phyloP scores from a whole-genome alignment of 345 rosid genomes.

The Populus nigra region DNA sequence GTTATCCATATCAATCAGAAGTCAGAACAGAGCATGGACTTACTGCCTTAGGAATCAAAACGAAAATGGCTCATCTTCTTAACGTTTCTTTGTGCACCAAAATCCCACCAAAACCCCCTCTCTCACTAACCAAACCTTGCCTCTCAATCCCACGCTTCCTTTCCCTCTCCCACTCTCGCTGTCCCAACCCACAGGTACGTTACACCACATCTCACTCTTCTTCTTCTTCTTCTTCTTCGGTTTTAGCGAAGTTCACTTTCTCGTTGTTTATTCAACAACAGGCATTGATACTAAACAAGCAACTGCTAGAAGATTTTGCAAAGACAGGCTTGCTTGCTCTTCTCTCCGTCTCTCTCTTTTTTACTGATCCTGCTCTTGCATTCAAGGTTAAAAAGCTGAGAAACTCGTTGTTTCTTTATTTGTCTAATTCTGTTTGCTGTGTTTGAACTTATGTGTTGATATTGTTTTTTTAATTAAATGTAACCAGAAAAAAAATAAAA shows the following conservation, averaged over 20 bases:
- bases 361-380: slow-evolving; percentile 81
- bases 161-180: slow-evolving; percentile 15
- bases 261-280: not conserved
- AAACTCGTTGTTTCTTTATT: not conserved
- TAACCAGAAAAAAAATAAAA: not conserved
- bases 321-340: slow-evolving; percentile 55
- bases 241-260: not conserved
- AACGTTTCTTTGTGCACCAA: slow-evolving; percentile 43
- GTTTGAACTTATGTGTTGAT: not conserved
- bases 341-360: slow-evolving; percentile 63
- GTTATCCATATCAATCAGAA: not conserved
- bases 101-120: slow-evolving; percentile 31
- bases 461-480: not conserved
- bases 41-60: not conserved
- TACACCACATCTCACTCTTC: not conserved
- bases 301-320: slow-evolving; percentile 30
- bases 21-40: not conserved
- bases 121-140: slow-evolving; percentile 16
- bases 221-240: not conserved
- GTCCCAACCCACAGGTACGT: slow-evolving; percentile 23
- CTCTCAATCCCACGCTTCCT: slow-evolving; percentile 8
- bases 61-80: slow-evolving; percentile 46
- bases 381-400: slow-evolving; percentile 47
- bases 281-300: slow-evolving; percentile 18
- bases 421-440: not conserved